phyloP scores from a whole-genome alignment of 2,329 filamentous ascomycete genomes.

The Xylaria sp. region DNA sequence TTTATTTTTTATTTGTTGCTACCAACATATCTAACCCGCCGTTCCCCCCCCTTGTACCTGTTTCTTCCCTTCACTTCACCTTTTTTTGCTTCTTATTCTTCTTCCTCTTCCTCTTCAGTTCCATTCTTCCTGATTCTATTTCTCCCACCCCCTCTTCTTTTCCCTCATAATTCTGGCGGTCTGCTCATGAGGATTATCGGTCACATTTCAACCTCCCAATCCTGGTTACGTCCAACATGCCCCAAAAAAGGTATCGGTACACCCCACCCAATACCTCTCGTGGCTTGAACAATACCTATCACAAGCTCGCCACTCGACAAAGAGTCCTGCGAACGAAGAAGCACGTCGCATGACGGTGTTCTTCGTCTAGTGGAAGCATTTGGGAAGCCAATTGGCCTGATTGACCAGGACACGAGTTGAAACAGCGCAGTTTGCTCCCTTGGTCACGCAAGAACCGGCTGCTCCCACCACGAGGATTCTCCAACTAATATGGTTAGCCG shows the following conservation, averaged over 20 bases:
- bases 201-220: constrained; percentile 35
- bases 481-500: constrained; percentile 44
- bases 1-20: constrained; percentile 32
- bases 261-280: constrained; percentile 34
- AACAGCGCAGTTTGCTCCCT: constrained; percentile 39
- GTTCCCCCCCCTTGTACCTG: constrained; percentile 43
- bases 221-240: constrained; percentile 36
- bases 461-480: constrained; percentile 43
- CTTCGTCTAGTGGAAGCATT: constrained; percentile 1
- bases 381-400: constrained; percentile 24
- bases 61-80: constrained; percentile 46
- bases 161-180: constrained; percentile 30
- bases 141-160: constrained; percentile 25
- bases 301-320: constrained; percentile 27
- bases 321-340: constrained; percentile 17
- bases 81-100: constrained; percentile 37
- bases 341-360: constrained; percentile 2
- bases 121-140: constrained; percentile 27
- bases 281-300: constrained; percentile 34
- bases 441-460: constrained; percentile 44
- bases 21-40: constrained; percentile 50
- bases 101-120: constrained; percentile 36
- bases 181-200: constrained; percentile 32
- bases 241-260: constrained; percentile 44
- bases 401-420: constrained; percentile 30